phyloP scores from a whole-genome alignment of 306 rosid species.

The Sphenostylis stenocarpa region DNA sequence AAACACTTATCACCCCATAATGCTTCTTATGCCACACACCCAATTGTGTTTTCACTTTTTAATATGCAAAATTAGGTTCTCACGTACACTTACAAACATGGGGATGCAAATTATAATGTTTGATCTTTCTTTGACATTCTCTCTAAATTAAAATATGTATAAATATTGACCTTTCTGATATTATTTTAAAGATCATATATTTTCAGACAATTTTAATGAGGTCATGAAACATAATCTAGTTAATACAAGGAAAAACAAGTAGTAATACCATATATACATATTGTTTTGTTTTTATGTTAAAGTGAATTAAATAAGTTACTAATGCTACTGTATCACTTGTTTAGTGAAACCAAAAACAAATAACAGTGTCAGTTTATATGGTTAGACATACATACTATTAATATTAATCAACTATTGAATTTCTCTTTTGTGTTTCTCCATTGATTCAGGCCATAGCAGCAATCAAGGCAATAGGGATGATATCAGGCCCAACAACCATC shows the following conservation, averaged over 20 bases:
- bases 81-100: conserved; percentile 6
- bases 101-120: conserved; percentile 17
- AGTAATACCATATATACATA: background rate
- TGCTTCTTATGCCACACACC: conserved; percentile 28
- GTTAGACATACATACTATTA: background rate
- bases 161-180: conserved; percentile 30
- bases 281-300: background rate
- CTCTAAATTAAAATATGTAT: background rate
- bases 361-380: background rate
- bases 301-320: conserved; percentile 16
- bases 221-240: conserved; percentile 38
- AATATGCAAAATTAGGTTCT: background rate
- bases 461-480: conserved; percentile 80
- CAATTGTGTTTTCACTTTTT: background rate
- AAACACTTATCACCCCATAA: background rate
- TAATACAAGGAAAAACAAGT: background rate
- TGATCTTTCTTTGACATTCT: conserved; percentile 24
- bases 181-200: no score
- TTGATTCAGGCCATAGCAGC: conserved; percentile 67
- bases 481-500: conserved; percentile 77
- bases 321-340: background rate
- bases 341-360: conserved; percentile 17
- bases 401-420: background rate
- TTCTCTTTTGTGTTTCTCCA: conserved; percentile 14
- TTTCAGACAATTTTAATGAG: no score